These are phyloP conservation scores for Pichia paraexigua DNA, from an alignment of 805 yeast genomes.

Conservation along the genomic window DNA sequence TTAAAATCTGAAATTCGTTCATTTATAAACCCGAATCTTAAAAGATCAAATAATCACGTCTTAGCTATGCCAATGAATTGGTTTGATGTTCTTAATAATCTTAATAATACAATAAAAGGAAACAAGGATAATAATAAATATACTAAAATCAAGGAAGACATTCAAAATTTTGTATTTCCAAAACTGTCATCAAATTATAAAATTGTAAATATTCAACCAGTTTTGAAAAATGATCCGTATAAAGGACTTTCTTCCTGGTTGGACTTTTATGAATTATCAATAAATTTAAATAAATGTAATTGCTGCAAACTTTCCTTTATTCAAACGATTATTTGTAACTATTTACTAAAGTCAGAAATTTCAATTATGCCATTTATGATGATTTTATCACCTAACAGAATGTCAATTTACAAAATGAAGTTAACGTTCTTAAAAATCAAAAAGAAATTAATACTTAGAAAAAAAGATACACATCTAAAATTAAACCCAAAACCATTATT, in stretches of 20 bases:
- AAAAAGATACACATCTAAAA: background rate
- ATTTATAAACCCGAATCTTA: background rate
- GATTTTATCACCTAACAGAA: background rate
- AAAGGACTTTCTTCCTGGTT: conserved; percentile 1
- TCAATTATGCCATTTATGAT: conserved; percentile 1
- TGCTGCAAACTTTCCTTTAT: background rate
- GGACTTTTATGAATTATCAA: background rate
- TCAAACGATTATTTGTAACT: background rate
- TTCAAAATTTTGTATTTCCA: background rate
- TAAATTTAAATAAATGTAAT: background rate
- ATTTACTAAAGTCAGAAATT: background rate
- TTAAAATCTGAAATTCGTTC: background rate
- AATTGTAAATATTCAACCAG: background rate
- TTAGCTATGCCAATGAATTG: conserved; percentile 3
- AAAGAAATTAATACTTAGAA: background rate
- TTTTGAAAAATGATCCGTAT: background rate
- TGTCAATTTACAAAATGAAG: background rate
- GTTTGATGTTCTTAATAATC: background rate
- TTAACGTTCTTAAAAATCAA: background rate
- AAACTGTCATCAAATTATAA: background rate
- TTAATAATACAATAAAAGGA: background rate
- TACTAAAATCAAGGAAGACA: background rate
- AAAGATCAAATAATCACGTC: background rate
- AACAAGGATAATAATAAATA: background rate
- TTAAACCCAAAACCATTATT: conserved; percentile 1